Percentiles rank a stretch among this genome's conserved stretches.
phyloP scores from a whole-genome alignment of 768 basidiomycete genomes.

The Erythrobasidium yunnanense region DNA sequence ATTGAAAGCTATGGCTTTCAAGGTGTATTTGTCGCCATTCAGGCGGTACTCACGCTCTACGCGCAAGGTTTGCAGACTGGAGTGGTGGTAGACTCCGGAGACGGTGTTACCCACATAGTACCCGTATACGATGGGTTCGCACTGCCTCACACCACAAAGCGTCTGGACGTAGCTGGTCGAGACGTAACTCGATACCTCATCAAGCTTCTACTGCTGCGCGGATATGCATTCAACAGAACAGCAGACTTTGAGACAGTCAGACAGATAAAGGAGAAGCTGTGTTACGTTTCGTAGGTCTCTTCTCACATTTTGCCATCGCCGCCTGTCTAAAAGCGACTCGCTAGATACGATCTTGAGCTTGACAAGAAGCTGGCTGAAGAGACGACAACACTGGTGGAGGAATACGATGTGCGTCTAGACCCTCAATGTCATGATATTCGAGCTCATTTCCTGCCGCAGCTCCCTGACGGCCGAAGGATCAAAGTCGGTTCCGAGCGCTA shows the following conservation, averaged over 20 bases:
- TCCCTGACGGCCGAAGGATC: constrained; percentile 89
- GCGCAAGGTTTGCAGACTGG: constrained; percentile 97
- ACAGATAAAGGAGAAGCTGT: constrained; percentile 97
- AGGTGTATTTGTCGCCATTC: constrained; percentile 93
- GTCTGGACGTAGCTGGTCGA: constrained; percentile 92
- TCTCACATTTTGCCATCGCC: not conserved
- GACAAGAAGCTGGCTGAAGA: constrained; percentile 89
- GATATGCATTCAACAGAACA: constrained; percentile 99
- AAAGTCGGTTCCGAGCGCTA: constrained; percentile 97
- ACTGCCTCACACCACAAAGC: constrained; percentile 82
- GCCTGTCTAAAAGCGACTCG: not conserved
- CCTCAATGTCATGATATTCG: not conserved
- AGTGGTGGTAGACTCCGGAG: constrained; percentile 97
- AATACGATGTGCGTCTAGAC: constrained; percentile 63
- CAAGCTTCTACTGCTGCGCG: constrained; percentile 98
- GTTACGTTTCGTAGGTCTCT: constrained; percentile 73
- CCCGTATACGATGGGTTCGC: constrained; percentile 96
- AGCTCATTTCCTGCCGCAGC: constrained; percentile 46
- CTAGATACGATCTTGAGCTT: constrained; percentile 87
- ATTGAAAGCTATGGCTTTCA: constrained; percentile 96
- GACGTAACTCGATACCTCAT: constrained; percentile 98
- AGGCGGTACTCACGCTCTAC: constrained; percentile 94
- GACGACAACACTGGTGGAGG: constrained; percentile 91
- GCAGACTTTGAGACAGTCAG: constrained; percentile 98
- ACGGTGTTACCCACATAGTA: constrained; percentile 98